These are phyloP conservation scores for Russula sp. DNA, from an alignment of 768 basidiomycete genomes.

Conservation along the genomic window DNA sequence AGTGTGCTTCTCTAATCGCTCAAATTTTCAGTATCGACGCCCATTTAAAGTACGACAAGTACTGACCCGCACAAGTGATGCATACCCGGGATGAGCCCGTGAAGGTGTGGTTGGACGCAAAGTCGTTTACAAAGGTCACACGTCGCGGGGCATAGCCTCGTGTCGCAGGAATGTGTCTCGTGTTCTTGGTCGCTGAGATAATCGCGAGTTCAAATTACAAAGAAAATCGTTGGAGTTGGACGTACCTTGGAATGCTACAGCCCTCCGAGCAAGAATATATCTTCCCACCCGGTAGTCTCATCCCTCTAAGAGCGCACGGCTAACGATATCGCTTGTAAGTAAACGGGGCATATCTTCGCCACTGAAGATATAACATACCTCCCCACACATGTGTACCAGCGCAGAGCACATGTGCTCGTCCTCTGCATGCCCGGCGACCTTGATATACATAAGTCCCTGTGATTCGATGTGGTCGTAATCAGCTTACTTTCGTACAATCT, in stretches of 20 bases:
- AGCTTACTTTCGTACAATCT: slow-evolving; percentile 45
- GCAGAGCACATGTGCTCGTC: slow-evolving; percentile 52
- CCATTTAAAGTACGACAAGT: background rate
- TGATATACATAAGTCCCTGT: background rate
- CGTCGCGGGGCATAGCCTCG: slow-evolving; percentile 45
- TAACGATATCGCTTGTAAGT: background rate
- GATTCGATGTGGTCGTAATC: background rate
- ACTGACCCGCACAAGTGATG: slow-evolving; percentile 56
- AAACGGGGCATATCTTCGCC: too few species aligned
- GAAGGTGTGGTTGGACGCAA: slow-evolving; percentile 46
- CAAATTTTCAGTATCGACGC: background rate
- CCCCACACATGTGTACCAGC: slow-evolving; percentile 49
- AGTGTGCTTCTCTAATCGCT: slow-evolving; percentile 43
- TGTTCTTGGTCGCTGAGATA: slow-evolving; percentile 41
- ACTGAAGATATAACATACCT: slow-evolving; percentile 33
- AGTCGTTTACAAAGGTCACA: slow-evolving; percentile 53
- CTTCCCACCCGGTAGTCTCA: slow-evolving; percentile 3
- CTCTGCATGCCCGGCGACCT: slow-evolving; percentile 44
- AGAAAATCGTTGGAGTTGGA: background rate
- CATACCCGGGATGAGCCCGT: slow-evolving; percentile 37
- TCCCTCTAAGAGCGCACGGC: slow-evolving; percentile 20
- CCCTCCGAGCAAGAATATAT: slow-evolving; percentile 15
- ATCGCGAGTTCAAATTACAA: background rate
- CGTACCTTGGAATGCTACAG: slow-evolving; percentile 12
- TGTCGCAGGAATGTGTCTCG: slow-evolving; percentile 44